Evolutionary conservation across 108 stramenopile genomes (phyloP).

Genomic region (Skeletonema grethae): DNA sequence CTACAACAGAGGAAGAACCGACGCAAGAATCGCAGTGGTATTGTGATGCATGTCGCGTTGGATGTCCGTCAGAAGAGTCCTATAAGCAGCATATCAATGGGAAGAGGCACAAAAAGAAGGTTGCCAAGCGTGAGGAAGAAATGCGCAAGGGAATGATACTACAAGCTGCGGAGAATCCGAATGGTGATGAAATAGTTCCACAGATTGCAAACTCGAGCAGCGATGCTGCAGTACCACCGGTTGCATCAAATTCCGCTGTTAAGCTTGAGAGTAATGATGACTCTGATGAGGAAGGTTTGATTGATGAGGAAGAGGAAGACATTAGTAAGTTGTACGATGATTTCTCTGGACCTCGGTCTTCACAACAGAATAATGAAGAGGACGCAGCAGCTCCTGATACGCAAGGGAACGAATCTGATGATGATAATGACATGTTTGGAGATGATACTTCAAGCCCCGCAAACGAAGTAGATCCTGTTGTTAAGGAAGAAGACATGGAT

Average conservation of each 20-base stretch:
- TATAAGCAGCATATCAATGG: slow-evolving; percentile 22
- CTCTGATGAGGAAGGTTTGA: slow-evolving; percentile 48
- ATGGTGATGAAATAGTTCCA: neutral
- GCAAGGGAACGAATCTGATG: slow-evolving; percentile 6
- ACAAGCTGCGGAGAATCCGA: neutral
- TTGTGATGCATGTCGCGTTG: slow-evolving; percentile 5
- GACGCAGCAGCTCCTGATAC: neutral
- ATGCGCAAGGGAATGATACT: slow-evolving; percentile 7
- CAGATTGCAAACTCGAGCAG: neutral
- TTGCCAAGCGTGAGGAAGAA: slow-evolving; percentile 14
- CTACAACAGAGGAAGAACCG: neutral
- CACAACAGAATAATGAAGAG: neutral
- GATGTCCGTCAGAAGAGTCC: slow-evolving; percentile 13
- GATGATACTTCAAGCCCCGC: neutral
- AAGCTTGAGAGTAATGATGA: slow-evolving; percentile 13
- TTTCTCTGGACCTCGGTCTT: slow-evolving; percentile 20
- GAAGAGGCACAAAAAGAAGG: slow-evolving; percentile 9
- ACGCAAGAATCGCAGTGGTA: neutral
- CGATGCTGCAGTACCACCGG: neutral
- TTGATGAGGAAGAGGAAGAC: slow-evolving; percentile 45
- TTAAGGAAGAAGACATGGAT: neutral
- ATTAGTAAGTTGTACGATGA: slow-evolving; percentile 46
- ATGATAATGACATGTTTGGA: slow-evolving; percentile 30
- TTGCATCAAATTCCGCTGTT: neutral
- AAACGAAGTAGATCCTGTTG: neutral